Conservation (phyloP, 805 yeast genomes). For the Saturnispora quitensis region DNA sequence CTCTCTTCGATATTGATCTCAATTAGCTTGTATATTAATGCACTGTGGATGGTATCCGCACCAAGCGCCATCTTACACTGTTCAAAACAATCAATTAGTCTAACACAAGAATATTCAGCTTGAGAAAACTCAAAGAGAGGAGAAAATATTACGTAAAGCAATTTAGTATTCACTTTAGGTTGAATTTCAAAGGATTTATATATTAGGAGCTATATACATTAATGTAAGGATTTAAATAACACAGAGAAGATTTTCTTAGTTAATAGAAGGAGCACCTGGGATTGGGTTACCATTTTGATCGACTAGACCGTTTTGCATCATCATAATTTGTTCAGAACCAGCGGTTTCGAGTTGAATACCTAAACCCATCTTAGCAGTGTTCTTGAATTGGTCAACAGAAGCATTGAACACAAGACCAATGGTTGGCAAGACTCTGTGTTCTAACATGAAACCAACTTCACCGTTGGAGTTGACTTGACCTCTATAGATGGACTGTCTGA, state of each 20-base stretch:
- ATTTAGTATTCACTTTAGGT: not conserved
- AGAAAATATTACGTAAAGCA: not conserved
- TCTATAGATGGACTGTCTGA: constrained; percentile 91
- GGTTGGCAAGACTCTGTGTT: constrained; percentile 88
- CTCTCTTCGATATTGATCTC: not conserved
- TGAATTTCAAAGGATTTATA: not conserved
- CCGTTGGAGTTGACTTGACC: constrained; percentile 91
- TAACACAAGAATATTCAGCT: not conserved
- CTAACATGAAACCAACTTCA: constrained; percentile 83
- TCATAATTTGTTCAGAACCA: constrained; percentile 85
- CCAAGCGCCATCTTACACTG: not conserved
- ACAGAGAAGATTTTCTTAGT: not conserved
- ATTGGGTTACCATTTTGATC: constrained; percentile 82
- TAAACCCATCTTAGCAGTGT: constrained; percentile 75
- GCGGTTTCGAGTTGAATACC: constrained; percentile 95
- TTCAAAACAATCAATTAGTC: not conserved
- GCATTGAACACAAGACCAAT: constrained; percentile 79
- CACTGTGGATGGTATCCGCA: not conserved
- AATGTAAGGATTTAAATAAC: not conserved
- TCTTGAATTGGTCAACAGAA: constrained; percentile 81
- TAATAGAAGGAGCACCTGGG: constrained; percentile 56
- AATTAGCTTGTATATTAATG: not conserved
- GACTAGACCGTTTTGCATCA: constrained; percentile 81
- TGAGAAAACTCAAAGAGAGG: not conserved
- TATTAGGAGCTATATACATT: constrained; percentile 2